These are phyloP conservation scores for Saturnispora kantuleensis DNA, from an alignment of 805 yeast species.

Conservation along the genomic window DNA sequence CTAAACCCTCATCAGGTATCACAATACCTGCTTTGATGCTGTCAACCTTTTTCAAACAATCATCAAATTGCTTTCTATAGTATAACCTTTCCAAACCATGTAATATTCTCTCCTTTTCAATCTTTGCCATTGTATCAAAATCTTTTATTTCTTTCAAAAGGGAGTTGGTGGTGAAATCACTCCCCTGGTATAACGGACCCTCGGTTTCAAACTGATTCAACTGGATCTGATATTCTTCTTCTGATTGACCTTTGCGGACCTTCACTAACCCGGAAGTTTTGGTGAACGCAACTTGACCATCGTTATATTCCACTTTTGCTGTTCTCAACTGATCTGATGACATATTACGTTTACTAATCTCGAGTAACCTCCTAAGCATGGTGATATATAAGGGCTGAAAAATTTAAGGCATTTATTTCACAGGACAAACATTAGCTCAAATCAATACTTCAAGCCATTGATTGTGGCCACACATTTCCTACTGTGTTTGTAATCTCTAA, in stretches of 20 bases:
- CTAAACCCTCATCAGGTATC: conserved; percentile 16
- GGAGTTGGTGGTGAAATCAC: conserved; percentile 2
- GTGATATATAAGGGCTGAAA: too few relatives aligned
- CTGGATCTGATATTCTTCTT: conserved; percentile 51
- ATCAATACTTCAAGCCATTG: conserved; percentile 40
- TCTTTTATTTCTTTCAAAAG: conserved; percentile 18
- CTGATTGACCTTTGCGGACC: conserved; percentile 60
- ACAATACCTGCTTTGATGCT: conserved; percentile 23
- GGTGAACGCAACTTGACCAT: conserved; percentile 35
- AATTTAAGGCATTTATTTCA: too few relatives aligned
- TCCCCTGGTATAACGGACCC: conserved; percentile 41
- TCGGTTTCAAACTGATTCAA: conserved; percentile 34
- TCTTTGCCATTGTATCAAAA: conserved; percentile 32
- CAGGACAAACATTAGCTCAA: not conserved
- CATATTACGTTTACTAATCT: not conserved
- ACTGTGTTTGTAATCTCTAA: conserved; percentile 53
- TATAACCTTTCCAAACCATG: conserved; percentile 58
- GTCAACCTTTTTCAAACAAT: conserved; percentile 39
- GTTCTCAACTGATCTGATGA: conserved; percentile 2
- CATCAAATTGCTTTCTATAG: conserved; percentile 39
- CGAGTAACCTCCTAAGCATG: too few relatives aligned
- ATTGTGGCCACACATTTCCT: conserved; percentile 65
- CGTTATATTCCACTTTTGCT: conserved; percentile 15
- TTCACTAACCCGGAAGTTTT: conserved; percentile 38
- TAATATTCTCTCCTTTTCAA: conserved; percentile 44